A percentile compares a stretch with the other conserved stretches of the same genome.
Conservation (phyloP, 1,139 yeast species). For the Chernovozyma aurita region DNA sequence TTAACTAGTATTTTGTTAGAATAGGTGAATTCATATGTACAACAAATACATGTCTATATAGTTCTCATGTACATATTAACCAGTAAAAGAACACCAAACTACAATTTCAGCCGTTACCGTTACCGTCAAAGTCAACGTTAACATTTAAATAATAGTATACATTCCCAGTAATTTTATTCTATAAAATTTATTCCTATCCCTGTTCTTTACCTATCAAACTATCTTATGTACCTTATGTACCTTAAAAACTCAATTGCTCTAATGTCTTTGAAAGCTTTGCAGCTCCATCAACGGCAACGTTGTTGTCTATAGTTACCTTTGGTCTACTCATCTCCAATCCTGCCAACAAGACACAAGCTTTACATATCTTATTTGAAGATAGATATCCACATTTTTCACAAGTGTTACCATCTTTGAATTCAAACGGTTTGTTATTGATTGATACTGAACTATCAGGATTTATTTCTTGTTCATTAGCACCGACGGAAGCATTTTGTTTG, state of each 20-base stretch:
- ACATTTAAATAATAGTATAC: neutral
- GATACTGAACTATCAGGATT: conserved; percentile 59
- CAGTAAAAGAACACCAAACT: too few species aligned
- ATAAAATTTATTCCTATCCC: too few species aligned
- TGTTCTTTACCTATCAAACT: neutral
- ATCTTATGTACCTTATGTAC: neutral
- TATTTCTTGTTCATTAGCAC: conserved; percentile 42
- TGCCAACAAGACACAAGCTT: conserved; percentile 84
- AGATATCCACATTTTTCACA: conserved; percentile 92
- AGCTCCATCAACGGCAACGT: conserved; percentile 54
- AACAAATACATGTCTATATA: too few species aligned
- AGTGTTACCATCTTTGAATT: conserved; percentile 56
- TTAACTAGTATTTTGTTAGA: neutral
- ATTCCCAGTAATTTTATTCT: too few species aligned
- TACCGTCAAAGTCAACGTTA: too few species aligned
- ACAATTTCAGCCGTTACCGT: too few species aligned
- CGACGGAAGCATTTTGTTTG: conserved; percentile 12
- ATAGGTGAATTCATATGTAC: neutral
- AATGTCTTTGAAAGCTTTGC: conserved; percentile 64
- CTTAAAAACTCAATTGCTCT: conserved; percentile 59
- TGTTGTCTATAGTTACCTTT: conserved; percentile 49
- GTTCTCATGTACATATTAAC: too few species aligned
- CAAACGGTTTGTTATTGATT: conserved; percentile 19
- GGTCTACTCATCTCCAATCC: conserved; percentile 80
- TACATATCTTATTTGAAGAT: conserved; percentile 83